A percentile compares a stretch with the other conserved stretches of the same genome.
phyloP scores from a whole-genome alignment of 75 land plant genomes.

The Azolla pinnata region DNA sequence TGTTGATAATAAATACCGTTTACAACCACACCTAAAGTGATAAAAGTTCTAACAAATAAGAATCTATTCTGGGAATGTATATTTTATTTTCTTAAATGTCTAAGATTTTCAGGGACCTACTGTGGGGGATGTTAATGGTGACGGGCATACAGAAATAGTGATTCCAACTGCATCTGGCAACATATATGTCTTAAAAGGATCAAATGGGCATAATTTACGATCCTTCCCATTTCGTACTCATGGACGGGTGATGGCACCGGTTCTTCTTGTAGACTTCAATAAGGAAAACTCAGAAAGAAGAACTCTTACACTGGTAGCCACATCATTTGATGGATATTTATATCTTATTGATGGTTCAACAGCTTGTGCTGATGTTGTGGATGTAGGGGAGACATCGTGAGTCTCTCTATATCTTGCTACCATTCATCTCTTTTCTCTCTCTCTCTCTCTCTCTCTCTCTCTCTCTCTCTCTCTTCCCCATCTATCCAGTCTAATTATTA shows the following conservation, averaged over 20 bases:
- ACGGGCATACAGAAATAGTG: conserved; percentile 89
- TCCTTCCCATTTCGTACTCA: conserved; percentile 91
- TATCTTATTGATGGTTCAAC: conserved; percentile 93
- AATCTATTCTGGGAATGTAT: too few relatives aligned
- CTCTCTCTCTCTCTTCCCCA: not conserved
- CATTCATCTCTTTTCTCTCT: not conserved
- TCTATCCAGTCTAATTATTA: too few relatives aligned
- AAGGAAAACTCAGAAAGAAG: conserved; percentile 53
- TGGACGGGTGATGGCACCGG: conserved; percentile 89
- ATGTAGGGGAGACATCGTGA: conserved; percentile 99
- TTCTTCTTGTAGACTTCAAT: conserved; percentile 74
- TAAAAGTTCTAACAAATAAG: too few relatives aligned
- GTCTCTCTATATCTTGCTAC: conserved; percentile 14
- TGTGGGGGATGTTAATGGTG: conserved; percentile 94
- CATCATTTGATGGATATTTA: conserved; percentile 98
- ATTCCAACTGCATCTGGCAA: conserved; percentile 89
- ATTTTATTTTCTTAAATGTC: not conserved
- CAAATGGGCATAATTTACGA: conserved; percentile 65
- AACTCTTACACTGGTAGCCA: conserved; percentile 71
- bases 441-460: not conserved
- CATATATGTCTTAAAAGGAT: conserved; percentile 90
- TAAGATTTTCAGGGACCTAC: conserved; percentile 60
- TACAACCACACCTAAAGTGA: too few relatives aligned
- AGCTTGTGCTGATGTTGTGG: conserved; percentile 94
- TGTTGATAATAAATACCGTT: too few relatives aligned